Conservation (phyloP, 345 rosid species). For the Boechera retrofracta region DNA sequence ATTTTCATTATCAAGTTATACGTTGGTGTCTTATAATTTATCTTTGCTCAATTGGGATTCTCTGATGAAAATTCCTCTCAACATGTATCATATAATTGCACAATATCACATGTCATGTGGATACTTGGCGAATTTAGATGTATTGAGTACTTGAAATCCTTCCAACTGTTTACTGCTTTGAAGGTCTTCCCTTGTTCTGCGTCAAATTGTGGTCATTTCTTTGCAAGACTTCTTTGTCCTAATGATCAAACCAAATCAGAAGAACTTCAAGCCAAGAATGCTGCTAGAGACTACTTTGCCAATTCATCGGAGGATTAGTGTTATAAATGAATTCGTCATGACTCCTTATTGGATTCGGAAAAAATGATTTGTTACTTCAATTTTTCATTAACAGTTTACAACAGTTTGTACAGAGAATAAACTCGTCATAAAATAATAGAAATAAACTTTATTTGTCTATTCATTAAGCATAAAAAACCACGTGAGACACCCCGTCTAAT, state of each 20-base stretch:
- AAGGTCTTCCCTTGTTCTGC: slow-evolving; percentile 73
- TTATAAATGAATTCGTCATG: no score
- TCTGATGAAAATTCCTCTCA: slow-evolving; percentile 54
- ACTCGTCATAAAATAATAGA: no score
- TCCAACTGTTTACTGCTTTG: slow-evolving; percentile 18
- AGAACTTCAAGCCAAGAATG: slow-evolving; percentile 50
- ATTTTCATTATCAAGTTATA: no score
- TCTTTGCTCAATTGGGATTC: slow-evolving; percentile 50
- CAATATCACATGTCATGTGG: neutral
- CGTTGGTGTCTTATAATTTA: no score
- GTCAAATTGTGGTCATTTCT: slow-evolving; percentile 74
- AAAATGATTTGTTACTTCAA: no score
- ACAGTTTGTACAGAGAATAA: no score
- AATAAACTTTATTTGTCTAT: no score
- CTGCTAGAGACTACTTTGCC: slow-evolving; percentile 59
- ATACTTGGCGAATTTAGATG: slow-evolving; percentile 5
- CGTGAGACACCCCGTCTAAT: no score
- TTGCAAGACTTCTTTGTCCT: slow-evolving; percentile 56
- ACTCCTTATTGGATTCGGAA: no score
- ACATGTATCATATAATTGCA: slow-evolving; percentile 53
- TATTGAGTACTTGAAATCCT: neutral
- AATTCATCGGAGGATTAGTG: no score
- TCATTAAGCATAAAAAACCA: no score
- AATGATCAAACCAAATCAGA: slow-evolving; percentile 49
- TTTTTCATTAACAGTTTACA: no score